phyloP scores from a whole-genome alignment of 1,139 yeast species.

The Pichia sp. region DNA sequence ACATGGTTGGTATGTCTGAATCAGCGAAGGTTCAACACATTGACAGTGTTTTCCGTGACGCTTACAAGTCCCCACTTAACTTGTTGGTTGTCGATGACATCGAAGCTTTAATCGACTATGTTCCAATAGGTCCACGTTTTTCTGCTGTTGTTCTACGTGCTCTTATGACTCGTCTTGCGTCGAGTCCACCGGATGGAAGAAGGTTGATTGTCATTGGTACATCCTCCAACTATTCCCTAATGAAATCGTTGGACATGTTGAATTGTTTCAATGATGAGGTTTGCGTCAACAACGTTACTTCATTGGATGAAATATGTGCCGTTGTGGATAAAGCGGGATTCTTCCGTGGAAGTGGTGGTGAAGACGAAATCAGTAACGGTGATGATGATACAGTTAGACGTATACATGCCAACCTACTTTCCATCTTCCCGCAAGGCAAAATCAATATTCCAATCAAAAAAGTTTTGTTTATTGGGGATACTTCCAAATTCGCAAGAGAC shows the following conservation, averaged over 20 bases:
- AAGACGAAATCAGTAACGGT: conserved; percentile 26
- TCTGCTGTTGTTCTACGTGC: conserved; percentile 85
- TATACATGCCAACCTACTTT: conserved; percentile 48
- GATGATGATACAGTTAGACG: conserved; percentile 44
- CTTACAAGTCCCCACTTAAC: conserved; percentile 88
- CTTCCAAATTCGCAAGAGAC: conserved; percentile 64
- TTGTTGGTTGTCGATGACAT: conserved; percentile 87
- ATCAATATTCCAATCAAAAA: conserved; percentile 80
- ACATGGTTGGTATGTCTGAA: conserved; percentile 92
- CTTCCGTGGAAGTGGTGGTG: conserved; percentile 33
- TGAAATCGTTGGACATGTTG: conserved; percentile 79
- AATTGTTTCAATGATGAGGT: conserved; percentile 81
- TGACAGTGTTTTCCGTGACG: conserved; percentile 86
- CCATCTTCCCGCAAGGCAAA: conserved; percentile 25
- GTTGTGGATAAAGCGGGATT: conserved; percentile 69
- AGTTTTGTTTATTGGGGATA: conserved; percentile 78
- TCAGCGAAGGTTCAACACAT: conserved; percentile 79
- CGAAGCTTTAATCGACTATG: conserved; percentile 90
- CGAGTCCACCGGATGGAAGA: conserved; percentile 85
- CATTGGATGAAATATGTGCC: conserved; percentile 61
- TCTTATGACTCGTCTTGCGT: conserved; percentile 72
- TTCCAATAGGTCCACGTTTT: conserved; percentile 95
- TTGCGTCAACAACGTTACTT: conserved; percentile 70
- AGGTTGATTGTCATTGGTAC: conserved; percentile 85
- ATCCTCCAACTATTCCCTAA: conserved; percentile 74